Evolutionary conservation across 2,329 filamentous ascomycete genomes (phyloP).

Genomic region (Beauveria caledonica): DNA sequence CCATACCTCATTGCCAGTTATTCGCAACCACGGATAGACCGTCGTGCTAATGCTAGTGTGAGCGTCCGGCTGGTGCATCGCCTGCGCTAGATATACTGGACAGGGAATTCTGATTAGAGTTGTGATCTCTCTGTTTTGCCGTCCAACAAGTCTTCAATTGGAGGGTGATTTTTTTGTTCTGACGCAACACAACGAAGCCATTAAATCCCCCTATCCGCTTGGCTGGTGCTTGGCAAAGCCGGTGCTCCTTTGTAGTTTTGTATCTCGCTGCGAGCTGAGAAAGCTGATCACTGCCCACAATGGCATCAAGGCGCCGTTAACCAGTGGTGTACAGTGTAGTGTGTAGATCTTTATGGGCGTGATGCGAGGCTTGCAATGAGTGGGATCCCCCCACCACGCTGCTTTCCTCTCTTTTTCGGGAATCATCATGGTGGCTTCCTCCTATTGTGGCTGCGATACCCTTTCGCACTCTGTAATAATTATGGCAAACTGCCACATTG

Average conservation of each 20-base stretch:
- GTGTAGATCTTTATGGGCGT: neutral
- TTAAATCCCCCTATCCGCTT: neutral
- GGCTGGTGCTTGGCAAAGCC: neutral
- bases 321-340: no score
- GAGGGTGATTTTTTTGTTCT: neutral
- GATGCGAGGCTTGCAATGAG: neutral
- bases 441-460: neutral
- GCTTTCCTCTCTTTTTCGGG: constrained; percentile 1
- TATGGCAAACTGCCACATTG: neutral
- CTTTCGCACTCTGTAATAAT: neutral
- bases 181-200: neutral
- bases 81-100: constrained; percentile 3
- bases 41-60: neutral
- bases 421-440: neutral
- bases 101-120: neutral
- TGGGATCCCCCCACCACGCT: neutral
- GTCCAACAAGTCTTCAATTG: neutral
- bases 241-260: no score
- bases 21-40: neutral
- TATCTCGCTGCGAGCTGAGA: neutral
- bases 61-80: neutral
- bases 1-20: neutral
- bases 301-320: neutral
- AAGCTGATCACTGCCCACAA: neutral
- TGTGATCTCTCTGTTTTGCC: constrained; percentile 7